Evolutionary conservation across 768 basidiomycete genomes (phyloP), one percentile per base, ranked within the genome.

Genomic region (Pleurotus platypus): DNA sequence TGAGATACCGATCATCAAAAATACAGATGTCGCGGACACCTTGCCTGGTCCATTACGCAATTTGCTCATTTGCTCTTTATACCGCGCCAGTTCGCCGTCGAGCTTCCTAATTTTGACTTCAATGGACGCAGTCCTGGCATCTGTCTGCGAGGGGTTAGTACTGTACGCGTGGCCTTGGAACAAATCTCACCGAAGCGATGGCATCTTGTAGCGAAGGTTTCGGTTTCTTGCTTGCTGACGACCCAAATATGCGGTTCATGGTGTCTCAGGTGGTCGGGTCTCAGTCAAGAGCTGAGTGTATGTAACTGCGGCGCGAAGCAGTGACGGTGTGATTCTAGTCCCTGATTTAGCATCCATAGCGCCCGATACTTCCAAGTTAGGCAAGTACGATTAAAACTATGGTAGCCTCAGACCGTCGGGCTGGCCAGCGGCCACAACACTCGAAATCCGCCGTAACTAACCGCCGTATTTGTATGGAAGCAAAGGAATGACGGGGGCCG

Each of bases 61-160:
- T 73, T 93, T 96, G 64, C 85, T 81, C 91, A 99, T 92, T 74
- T 98, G 97, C 55, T 95, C 93, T 71, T 94, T 94, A 77, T 97
- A 98, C 39, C 90, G 79, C 48, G 77, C 79, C 16, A 99, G 82
- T 68, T 99, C 97, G 4, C 87, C 95, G 66, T 98, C 95, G 26
- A 99, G 81, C 71, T 98, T 99, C 75, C 89, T 90, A 63, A 99
- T 78, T 78, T 98, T 99, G 69, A 98, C 95, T 70, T 99, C 94
- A 60, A 97, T 90, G 11, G 90, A 86, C 24, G 86, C 85, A 69
- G 92, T 81, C 54, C 95, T 86, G 0, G 82, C 70, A 69, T 98
- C 95, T 68, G 94, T 97, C 94, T 97, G 30, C 30, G 30, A 35
- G 30, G 30, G 30, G 30, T 35, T 35, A 11, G 30, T 11, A 58